Evolutionary conservation across 2,329 filamentous ascomycete species (phyloP).

Genomic region (Nemania serpens): DNA sequence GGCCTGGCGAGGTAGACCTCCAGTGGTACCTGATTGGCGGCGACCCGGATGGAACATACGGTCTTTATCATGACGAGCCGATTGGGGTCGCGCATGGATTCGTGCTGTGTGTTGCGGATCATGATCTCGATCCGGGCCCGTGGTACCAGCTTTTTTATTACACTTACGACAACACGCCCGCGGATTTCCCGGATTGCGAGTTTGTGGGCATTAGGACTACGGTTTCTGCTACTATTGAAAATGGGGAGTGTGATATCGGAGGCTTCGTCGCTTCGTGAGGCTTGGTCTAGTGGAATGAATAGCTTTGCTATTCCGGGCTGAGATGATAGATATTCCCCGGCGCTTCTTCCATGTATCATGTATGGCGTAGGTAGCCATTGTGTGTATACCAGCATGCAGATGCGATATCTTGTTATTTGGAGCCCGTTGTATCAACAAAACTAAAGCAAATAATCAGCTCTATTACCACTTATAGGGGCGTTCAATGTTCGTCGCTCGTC

Average conservation of each 20-base stretch:
- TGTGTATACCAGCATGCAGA: too few relatives aligned
- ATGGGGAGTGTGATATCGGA: slow-evolving; percentile 32
- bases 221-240: slow-evolving; percentile 29
- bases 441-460: too few relatives aligned
- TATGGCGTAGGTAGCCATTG: too few relatives aligned
- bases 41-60: slow-evolving; percentile 23
- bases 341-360: too few relatives aligned
- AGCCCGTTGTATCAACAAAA: too few relatives aligned
- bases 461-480: too few relatives aligned
- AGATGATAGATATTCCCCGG: too few relatives aligned
- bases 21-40: slow-evolving; percentile 27
- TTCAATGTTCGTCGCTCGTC: too few relatives aligned
- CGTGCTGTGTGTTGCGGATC: slow-evolving; percentile 26
- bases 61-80: slow-evolving; percentile 21
- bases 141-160: slow-evolving; percentile 34
- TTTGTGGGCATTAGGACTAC: slow-evolving; percentile 29
- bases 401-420: too few relatives aligned
- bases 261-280: slow-evolving; percentile 17
- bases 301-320: background rate
- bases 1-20: slow-evolving; percentile 27
- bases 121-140: slow-evolving; percentile 22
- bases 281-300: background rate
- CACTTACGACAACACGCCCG: slow-evolving; percentile 9
- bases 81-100: slow-evolving; percentile 26
- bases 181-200: slow-evolving; percentile 28